Conservation (phyloP, 129 eudicot genomes). For the Artemisia tridentata region DNA sequence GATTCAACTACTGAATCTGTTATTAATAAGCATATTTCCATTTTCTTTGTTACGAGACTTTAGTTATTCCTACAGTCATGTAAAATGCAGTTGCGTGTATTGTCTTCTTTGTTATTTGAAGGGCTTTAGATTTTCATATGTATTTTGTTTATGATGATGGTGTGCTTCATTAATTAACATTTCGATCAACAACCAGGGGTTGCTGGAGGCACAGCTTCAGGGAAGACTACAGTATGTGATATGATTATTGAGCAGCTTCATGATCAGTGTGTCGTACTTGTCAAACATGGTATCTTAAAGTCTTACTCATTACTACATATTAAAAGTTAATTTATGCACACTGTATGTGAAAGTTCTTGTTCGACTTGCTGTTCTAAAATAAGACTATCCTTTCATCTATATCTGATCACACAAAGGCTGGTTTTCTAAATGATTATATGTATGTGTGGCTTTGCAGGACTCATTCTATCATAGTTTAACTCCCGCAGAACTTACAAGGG, state of each 20-base stretch:
- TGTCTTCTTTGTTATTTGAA: not conserved
- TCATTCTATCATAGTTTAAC: conserved; percentile 88
- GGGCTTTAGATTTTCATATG: conserved; percentile 11
- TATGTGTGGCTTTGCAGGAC: conserved; percentile 61
- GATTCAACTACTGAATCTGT: too few relatives aligned
- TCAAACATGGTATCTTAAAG: conserved; percentile 65
- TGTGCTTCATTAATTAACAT: not conserved
- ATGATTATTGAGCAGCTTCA: conserved; percentile 97
- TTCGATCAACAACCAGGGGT: conserved; percentile 61
- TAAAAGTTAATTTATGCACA: not conserved
- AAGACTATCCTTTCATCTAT: conserved; percentile 3
- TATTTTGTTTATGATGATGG: conserved; percentile 16
- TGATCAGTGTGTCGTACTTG: conserved; percentile 99
- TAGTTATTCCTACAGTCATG: not conserved
- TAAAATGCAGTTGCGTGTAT: not conserved
- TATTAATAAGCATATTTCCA: not conserved
- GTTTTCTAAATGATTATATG: conserved; percentile 7
- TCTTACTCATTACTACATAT: not conserved
- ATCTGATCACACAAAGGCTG: conserved; percentile 7
- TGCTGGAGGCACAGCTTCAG: conserved; percentile 99
- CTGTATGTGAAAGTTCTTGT: conserved; percentile 12
- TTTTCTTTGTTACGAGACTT: not conserved
- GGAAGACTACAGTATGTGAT: conserved; percentile 99
- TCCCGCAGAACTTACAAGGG: conserved; percentile 76
- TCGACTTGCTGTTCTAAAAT: conserved; percentile 1